Percentiles rank a stretch among this genome's conserved stretches.
Evolutionary conservation across 352 stramenopile genomes (phyloP).

Genomic region (Pythium scleroteichum): DNA sequence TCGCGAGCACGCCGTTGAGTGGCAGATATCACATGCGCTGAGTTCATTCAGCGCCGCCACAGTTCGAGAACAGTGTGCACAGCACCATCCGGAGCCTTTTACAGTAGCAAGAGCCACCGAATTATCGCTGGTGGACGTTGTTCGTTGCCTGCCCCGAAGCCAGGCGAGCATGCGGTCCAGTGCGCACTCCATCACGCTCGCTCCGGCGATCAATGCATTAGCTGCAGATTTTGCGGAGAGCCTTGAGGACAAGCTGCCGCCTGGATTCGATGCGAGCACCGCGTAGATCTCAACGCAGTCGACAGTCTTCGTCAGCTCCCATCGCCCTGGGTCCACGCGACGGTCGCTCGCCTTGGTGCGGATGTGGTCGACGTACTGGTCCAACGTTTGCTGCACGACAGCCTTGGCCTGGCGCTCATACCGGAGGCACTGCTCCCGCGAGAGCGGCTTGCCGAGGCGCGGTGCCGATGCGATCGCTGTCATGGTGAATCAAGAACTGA

Average conservation of each 20-base stretch:
- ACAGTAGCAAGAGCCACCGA: not conserved
- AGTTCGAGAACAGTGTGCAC: not conserved
- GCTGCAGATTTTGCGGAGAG: not conserved
- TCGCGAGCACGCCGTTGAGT: not conserved
- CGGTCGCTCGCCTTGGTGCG: not conserved
- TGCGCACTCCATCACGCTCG: slow-evolving; percentile 3
- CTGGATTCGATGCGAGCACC: slow-evolving; percentile 31
- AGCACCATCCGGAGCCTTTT: slow-evolving; percentile 3
- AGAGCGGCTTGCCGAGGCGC: too few species aligned
- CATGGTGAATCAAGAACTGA: too few species aligned
- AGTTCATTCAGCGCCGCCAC: slow-evolving; percentile 3
- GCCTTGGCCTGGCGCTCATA: too few species aligned
- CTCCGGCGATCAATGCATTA: not conserved
- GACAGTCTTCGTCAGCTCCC: too few species aligned
- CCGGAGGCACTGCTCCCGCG: too few species aligned
- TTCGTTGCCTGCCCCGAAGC: not conserved
- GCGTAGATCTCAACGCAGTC: too few species aligned
- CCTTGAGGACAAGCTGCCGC: slow-evolving; percentile 12
- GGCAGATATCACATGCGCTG: slow-evolving; percentile 8
- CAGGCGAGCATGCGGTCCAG: slow-evolving; percentile 12
- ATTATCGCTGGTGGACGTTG: not conserved
- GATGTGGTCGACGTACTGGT: not conserved
- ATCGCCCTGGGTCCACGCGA: not conserved
- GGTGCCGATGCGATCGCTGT: too few species aligned
- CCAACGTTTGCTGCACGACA: too few species aligned